Evolutionary conservation across 208 protist genomes (phyloP).

Genomic region (Crithidia brevicula): DNA sequence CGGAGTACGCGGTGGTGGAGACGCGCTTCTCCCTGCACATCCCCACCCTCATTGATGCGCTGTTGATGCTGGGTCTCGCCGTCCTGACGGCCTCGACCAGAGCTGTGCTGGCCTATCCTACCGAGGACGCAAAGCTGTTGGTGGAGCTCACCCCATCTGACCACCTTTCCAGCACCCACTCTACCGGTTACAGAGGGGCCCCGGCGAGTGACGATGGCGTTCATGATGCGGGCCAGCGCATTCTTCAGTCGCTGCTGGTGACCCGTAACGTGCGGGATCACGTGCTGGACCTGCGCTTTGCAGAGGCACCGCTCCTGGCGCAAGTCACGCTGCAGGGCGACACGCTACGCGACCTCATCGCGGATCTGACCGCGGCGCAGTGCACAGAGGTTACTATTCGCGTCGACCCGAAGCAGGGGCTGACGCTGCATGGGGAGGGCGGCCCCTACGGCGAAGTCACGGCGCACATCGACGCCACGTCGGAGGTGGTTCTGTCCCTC

Average conservation of each 20-base stretch:
- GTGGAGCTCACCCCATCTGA: slow-evolving; percentile 61
- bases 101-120: slow-evolving; percentile 59
- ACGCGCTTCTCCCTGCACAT: slow-evolving; percentile 67
- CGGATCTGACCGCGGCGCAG: slow-evolving; percentile 61
- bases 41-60: slow-evolving; percentile 63
- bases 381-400: slow-evolving; percentile 55
- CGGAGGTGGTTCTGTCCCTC: slow-evolving; percentile 49
- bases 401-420: slow-evolving; percentile 38
- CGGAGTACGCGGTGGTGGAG: slow-evolving; percentile 73
- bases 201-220: too few relatives aligned
- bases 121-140: slow-evolving; percentile 55
- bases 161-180: neutral
- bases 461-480: slow-evolving; percentile 40
- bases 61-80: slow-evolving; percentile 64
- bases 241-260: slow-evolving; percentile 65
- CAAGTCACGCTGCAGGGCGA: slow-evolving; percentile 66
- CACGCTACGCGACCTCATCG: slow-evolving; percentile 57
- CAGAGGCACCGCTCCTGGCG: slow-evolving; percentile 38
- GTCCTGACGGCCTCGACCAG: slow-evolving; percentile 28
- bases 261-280: slow-evolving; percentile 60
- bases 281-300: slow-evolving; percentile 77
- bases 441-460: slow-evolving; percentile 66
- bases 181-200: neutral
- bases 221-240: slow-evolving; percentile 16
- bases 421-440: slow-evolving; percentile 56